Base-by-base conservation (phyloP, 2,329 filamentous ascomycete genomes). In the Penicillium sp. region DNA sequence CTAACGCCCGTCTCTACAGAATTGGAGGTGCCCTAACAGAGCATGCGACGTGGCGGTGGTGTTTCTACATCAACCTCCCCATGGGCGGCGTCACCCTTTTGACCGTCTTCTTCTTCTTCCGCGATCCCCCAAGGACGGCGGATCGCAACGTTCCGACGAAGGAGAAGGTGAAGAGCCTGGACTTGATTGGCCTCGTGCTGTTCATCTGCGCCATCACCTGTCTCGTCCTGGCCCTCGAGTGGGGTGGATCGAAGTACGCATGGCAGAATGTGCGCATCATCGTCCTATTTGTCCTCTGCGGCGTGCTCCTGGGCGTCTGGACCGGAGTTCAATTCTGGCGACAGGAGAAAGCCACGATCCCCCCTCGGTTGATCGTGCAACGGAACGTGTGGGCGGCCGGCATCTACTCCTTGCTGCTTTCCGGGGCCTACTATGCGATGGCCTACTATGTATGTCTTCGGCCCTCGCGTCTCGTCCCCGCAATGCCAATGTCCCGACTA, bases 91-190 rank as follows among this genome's bases (percentile, higher is more conserved):
- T 67, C 13, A 59, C 63, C 5, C 64, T 75, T 50, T 36, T 64
- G 35, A 68, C 75, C 26, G 69, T 77, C 49, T 55, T 74, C 53
- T 57, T 78, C 50, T 67, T 73, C 50, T 67, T 78, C 16, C 26
- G 26, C 11, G 26, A 28, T 45, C 57, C 69, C 17, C 64, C 74
- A 33, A 62, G 60, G 48, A 63, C 43, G 15, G 26, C 25, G 7
- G 16, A 16, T 16, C 18, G 41, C 23, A 14, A 36, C 11, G 6
- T 26, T 6, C 14, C 31, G 3, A 53, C 29, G 59, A 59, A 2
- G 49, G 45, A 59, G 21, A 66, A 72, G 7, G 37, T 78, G 16
- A 56, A 65, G 14, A 58, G 65, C 29, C 54, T 70, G 9, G 34
- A 37, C 9, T 16, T 19, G 8, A 2, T 14, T 4, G 34, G 34